Percentiles rank a stretch among this genome's conserved stretches.
Conservation (phyloP, 805 yeast genomes). For the Yamadazyma endophytica region DNA sequence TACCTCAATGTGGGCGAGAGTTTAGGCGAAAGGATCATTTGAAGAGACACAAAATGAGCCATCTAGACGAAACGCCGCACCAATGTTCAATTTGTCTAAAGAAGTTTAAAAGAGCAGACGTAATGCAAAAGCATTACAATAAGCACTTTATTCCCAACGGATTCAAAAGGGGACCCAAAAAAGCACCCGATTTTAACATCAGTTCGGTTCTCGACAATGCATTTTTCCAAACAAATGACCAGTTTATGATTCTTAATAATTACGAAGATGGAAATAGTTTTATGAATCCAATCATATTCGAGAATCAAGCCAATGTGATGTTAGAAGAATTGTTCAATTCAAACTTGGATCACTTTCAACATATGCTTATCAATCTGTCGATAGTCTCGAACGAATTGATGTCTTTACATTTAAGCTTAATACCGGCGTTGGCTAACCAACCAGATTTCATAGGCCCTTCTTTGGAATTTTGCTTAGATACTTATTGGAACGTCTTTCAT, state of each 20-base stretch:
- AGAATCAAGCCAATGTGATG: slow-evolving; percentile 3
- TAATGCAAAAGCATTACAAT: slow-evolving; percentile 5
- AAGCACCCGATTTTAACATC: background rate
- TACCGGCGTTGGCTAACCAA: slow-evolving; percentile 1
- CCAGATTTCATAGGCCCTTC: slow-evolving; percentile 1
- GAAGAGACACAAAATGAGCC: slow-evolving; percentile 5
- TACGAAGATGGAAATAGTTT: too few relatives aligned
- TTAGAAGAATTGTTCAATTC: slow-evolving; percentile 3
- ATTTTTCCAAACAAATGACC: background rate
- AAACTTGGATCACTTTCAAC: slow-evolving; percentile 2
- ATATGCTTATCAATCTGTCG: slow-evolving; percentile 1
- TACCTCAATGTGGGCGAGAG: slow-evolving; percentile 18
- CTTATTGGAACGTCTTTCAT: slow-evolving; percentile 2
- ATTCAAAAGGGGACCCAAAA: slow-evolving; percentile 2
- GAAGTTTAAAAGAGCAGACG: slow-evolving; percentile 7
- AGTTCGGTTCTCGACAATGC: slow-evolving; percentile 2
- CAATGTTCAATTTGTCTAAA: slow-evolving; percentile 4
- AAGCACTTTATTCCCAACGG: slow-evolving; percentile 4
- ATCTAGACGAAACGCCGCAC: slow-evolving; percentile 3
- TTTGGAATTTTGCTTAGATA: slow-evolving; percentile 2
- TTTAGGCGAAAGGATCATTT: slow-evolving; percentile 28
- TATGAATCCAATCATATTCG: slow-evolving; percentile 2
- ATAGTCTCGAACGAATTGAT: slow-evolving; percentile 1
- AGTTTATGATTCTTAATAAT: too few relatives aligned
- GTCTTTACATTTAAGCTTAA: background rate